Conservation (phyloP, 306 rosid genomes). For the Quercus suber region DNA sequence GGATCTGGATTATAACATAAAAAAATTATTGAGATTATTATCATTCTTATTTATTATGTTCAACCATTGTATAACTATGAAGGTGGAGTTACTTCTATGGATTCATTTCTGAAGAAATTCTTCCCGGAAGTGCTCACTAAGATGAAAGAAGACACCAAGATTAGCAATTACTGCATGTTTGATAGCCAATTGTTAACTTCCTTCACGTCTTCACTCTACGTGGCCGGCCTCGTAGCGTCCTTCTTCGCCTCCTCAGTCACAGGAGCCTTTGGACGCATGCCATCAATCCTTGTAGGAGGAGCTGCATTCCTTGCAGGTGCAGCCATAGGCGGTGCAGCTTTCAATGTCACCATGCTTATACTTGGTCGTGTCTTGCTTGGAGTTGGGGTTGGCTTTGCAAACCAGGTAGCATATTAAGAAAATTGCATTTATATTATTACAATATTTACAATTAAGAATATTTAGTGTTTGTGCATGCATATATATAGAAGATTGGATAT, state of each 20-base stretch:
- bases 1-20: no score
- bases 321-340: constrained; percentile 61
- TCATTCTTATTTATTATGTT: no score
- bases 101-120: constrained; percentile 59
- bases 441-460: no score
- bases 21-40: no score
- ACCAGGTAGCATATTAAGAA: constrained; percentile 47
- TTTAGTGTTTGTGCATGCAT: no score
- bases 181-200: constrained; percentile 61
- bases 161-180: constrained; percentile 70
- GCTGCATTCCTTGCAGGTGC: constrained; percentile 62
- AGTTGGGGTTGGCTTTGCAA: constrained; percentile 77
- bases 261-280: constrained; percentile 55
- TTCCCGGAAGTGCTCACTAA: constrained; percentile 49
- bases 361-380: constrained; percentile 71
- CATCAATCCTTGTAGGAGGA: constrained; percentile 62
- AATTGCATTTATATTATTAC: no score
- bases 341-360: constrained; percentile 64
- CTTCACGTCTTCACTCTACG: constrained; percentile 72
- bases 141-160: constrained; percentile 47
- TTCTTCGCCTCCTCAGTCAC: constrained; percentile 60
- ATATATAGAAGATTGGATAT: no score
- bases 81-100: constrained; percentile 84
- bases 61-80: not conserved
- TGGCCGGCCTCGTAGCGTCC: constrained; percentile 71